Conservation (phyloP, 2,329 filamentous ascomycete species). For the Arachnomyces sp. region DNA sequence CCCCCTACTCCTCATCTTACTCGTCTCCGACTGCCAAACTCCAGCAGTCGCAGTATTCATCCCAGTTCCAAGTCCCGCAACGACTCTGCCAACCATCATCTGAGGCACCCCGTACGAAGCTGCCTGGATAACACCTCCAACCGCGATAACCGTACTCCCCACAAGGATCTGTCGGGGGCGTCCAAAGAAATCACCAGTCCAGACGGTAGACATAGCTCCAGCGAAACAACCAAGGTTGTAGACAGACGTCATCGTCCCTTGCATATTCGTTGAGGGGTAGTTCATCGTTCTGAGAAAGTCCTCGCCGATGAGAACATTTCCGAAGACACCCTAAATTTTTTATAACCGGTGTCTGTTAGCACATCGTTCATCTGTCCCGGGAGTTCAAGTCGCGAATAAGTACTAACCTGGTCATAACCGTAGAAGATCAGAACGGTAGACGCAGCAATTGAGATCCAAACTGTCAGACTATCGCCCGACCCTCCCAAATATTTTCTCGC, state of each 20-base stretch:
- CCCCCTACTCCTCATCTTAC: conserved; percentile 34
- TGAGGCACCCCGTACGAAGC: conserved; percentile 33
- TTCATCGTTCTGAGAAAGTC: conserved; percentile 13
- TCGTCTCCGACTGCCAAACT: conserved; percentile 38
- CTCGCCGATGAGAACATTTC: conserved; percentile 11
- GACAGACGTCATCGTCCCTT: conserved; percentile 13
- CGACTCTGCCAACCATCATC: conserved; percentile 38
- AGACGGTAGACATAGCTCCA: conserved; percentile 34
- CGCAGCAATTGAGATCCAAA: conserved; percentile 46
- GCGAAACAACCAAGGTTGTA: conserved; percentile 40
- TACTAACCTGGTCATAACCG: conserved; percentile 34
- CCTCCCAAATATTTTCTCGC: conserved; percentile 43
- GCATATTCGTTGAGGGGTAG: conserved; percentile 9
- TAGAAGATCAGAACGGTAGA: conserved; percentile 46
- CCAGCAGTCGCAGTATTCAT: conserved; percentile 43
- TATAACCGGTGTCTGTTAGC: not conserved
- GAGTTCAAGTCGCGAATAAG: not conserved
- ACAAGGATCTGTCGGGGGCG: conserved; percentile 34
- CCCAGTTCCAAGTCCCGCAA: conserved; percentile 40
- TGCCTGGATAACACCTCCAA: conserved; percentile 38
- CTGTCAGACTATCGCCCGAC: conserved; percentile 42
- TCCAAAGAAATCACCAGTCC: conserved; percentile 38
- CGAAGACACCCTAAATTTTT: conserved; percentile 11
- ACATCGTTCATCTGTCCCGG: no score
- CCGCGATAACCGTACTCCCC: conserved; percentile 33